Percentiles rank a stretch among this genome's conserved stretches.
phyloP scores from a whole-genome alignment of 306 rosid genomes.

The Quercus parvula region DNA sequence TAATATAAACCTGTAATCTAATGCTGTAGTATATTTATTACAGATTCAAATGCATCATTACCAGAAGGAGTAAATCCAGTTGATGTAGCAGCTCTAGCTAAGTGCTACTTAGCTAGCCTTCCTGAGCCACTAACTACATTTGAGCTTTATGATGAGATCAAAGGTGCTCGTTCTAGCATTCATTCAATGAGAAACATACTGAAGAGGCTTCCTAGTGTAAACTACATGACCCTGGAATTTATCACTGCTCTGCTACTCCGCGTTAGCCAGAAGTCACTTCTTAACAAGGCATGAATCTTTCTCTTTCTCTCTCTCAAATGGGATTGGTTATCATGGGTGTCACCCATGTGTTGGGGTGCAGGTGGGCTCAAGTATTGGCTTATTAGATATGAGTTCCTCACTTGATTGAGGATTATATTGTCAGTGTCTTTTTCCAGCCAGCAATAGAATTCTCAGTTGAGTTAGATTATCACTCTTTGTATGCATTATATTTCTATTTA shows the following conservation, averaged over 20 bases:
- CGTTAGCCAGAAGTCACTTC: slow-evolving; percentile 82
- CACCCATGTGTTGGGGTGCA: background rate
- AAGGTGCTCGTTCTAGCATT: slow-evolving; percentile 69
- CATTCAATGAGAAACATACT: slow-evolving; percentile 70
- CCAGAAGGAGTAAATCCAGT: slow-evolving; percentile 82
- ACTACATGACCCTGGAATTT: slow-evolving; percentile 92
- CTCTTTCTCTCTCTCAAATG: slow-evolving; percentile 9
- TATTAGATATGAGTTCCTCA: background rate
- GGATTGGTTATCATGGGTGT: background rate
- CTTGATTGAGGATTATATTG: background rate
- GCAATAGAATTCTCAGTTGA: background rate
- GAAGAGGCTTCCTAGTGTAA: slow-evolving; percentile 77
- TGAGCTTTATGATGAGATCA: slow-evolving; percentile 76
- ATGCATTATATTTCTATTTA: background rate
- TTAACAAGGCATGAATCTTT: slow-evolving; percentile 68
- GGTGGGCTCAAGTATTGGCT: background rate
- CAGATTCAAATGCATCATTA: slow-evolving; percentile 70
- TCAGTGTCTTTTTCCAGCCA: background rate
- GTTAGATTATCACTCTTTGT: background rate
- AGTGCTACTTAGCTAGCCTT: slow-evolving; percentile 91
- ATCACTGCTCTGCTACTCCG: slow-evolving; percentile 80
- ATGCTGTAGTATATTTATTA: slow-evolving; percentile 9
- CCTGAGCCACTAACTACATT: slow-evolving; percentile 88
- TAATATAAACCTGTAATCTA: slow-evolving; percentile 6
- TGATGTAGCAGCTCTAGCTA: slow-evolving; percentile 79